Evolutionary conservation across 345 rosid species (phyloP).

Genomic region (Chamaenerion angustifolium): DNA sequence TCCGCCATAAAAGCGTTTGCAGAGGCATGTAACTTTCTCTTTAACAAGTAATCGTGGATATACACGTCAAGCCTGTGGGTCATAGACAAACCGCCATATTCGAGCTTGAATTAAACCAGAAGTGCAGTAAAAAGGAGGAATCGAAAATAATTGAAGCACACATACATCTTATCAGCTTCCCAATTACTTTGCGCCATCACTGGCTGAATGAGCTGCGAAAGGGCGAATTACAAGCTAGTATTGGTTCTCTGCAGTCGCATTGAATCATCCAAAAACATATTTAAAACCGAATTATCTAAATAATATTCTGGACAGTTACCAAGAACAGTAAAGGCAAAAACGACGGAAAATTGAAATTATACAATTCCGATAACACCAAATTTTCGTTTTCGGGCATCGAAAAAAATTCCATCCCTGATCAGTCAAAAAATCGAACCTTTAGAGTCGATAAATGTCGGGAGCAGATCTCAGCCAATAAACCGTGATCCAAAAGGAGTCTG

Average conservation of each 20-base stretch:
- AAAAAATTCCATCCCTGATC: no score
- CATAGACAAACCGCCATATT: constrained; percentile 1
- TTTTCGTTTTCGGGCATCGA: no score
- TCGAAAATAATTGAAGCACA: not conserved
- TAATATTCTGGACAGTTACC: no score
- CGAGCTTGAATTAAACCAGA: not conserved
- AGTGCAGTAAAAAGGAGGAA: constrained; percentile 8
- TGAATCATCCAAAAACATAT: not conserved
- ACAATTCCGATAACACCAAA: no score
- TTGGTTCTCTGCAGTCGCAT: constrained; percentile 1
- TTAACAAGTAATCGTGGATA: constrained; percentile 57
- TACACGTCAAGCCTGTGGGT: constrained; percentile 55
- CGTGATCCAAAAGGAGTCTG: no score
- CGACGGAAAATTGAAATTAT: no score
- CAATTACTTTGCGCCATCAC: constrained; percentile 51
- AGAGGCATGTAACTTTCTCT: constrained; percentile 49
- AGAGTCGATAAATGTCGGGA: no score
- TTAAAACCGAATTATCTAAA: no score
- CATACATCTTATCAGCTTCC: constrained; percentile 67
- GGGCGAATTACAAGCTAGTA: not conserved
- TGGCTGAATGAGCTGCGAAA: not conserved
- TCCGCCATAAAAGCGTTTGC: constrained; percentile 63
- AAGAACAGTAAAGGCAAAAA: no score
- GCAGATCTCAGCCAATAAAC: no score
- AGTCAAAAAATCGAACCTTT: no score